Base-by-base conservation (phyloP, 1,284 basidiomycete genomes). In the Entoloma clypeatum region DNA sequence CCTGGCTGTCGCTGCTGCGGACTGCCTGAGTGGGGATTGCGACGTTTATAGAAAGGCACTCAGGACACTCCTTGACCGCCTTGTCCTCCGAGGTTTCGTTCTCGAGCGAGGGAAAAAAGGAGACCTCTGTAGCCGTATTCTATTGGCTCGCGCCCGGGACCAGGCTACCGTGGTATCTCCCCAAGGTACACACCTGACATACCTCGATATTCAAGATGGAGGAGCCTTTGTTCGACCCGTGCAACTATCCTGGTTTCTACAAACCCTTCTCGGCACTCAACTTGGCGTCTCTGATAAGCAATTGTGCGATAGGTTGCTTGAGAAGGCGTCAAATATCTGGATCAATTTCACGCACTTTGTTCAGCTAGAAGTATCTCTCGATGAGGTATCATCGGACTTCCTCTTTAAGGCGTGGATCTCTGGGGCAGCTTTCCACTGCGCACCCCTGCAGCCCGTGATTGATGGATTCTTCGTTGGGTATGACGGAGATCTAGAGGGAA, bases 311-410 rank as follows among this genome's bases (percentile, higher is more conserved):
- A 19, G 21, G 25, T 37, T 48, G 25, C 33, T 33, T 10, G 5
- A 30, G 21, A 23, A 16, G 23, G 26, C 43, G 24, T 34, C 27
- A 10, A 17, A 21, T 10, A 29, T 46, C 35, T 45, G 39, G 23
- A 33, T 45, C 35, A 48, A 48, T 34, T 48, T 48, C 30, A 48
- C 44, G 14, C 44, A 48, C 33, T 38, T 48, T 31, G 21, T 23
- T 32, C 47, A 45, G 39, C 9, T 48, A 19, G 36, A 33, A 14
- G 13, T 26, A 27, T 21, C 38, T 32, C 33, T 48, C 25, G 35
- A 39, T 19, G 29, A 30, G 29, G 29, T 30, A 13, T 16, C 29
- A 18, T 18, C 29, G 18, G 24, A 26, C 23, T 28, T 42, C 25
- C 35, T 46, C 17, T 29, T 41, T 22, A 22, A 42, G 29, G 39